Evolutionary conservation across 2,329 filamentous ascomycete genomes (phyloP), one percentile per base, ranked within the genome.

Genomic region (Didymella pinodella): DNA sequence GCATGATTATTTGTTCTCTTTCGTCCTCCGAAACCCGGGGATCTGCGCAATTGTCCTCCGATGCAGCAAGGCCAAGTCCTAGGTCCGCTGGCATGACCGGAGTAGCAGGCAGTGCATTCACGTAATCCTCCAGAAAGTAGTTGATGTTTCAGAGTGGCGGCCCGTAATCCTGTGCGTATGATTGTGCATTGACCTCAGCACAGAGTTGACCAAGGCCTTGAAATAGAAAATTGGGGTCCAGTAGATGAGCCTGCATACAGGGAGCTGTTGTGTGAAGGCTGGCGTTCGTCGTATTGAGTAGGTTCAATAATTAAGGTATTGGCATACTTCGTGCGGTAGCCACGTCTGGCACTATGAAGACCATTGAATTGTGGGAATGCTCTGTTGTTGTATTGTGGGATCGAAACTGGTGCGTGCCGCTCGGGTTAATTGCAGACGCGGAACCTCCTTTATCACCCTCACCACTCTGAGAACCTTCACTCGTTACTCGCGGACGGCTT

Each of bases 71-170:
- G 14, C 25, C 44, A 8, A 54, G 11, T 1, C 41, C 53, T 12
- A 54, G 16, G 29, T 63, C 50, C 22, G 49, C 26, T 45, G 38
- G 25, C 55, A 53, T 45, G 38, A 60, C 45, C 2, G 56, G 58
- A 14, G 61, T 48, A 3, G 34, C 46, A 31, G 53, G 51, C 12
- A 58, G 40, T 3, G 62, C 59, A 28, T 48, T 51, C 11, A 63
- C 36, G 32, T 64, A 63, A 22, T 63, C 62, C 45, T 64, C 59
- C 36, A 63, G 56, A 28, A 66, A 66, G 22, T 57, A 59, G 41
- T 40, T 41, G 38, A 41, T 25, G 11, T 41, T 25, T 20, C 62
- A 66, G 5, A 62, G 28, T 25, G 57, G 61, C 12, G 52, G 55
- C n/a, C 52, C 44, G 16, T 61, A 61, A 16, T 66, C 49, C 36